Evolutionary conservation across 345 rosid genomes (phyloP).

Genomic region (Boechera divaricarpa): DNA sequence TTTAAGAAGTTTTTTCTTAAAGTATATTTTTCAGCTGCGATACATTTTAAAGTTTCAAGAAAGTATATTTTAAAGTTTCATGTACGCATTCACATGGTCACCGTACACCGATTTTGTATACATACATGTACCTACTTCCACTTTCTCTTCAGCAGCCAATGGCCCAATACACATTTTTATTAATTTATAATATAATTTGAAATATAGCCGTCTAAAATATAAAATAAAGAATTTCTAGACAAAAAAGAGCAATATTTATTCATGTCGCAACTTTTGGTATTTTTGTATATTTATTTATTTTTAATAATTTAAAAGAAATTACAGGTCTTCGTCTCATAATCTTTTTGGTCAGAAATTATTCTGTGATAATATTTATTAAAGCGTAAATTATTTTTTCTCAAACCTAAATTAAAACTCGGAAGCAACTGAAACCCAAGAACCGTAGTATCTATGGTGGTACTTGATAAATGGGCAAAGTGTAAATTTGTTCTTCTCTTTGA

Average conservation of each 20-base stretch:
- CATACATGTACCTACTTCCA: slow-evolving; percentile 20
- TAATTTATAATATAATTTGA: not conserved
- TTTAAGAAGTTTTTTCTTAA: not conserved
- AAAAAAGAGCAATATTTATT: too few relatives aligned
- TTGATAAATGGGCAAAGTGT: not conserved
- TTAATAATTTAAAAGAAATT: not conserved
- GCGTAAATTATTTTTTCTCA: not conserved
- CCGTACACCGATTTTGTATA: slow-evolving; percentile 9
- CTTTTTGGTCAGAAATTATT: not conserved
- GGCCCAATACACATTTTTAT: too few relatives aligned
- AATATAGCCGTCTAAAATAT: too few relatives aligned
- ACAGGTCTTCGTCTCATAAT: not conserved
- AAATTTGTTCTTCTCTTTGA: not conserved
- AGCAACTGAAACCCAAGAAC: not conserved
- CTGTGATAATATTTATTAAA: not conserved
- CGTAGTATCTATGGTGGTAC: not conserved
- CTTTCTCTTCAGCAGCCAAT: not conserved
- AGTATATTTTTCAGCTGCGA: not conserved
- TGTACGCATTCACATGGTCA: slow-evolving; percentile 13
- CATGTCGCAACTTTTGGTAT: too few relatives aligned
- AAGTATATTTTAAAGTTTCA: slow-evolving; percentile 3
- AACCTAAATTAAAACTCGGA: not conserved
- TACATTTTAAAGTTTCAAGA: not conserved
- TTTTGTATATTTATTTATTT: not conserved
- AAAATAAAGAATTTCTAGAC: too few relatives aligned